Evolutionary conservation across 192 early-diverging fungal species (phyloP).

Genomic region (Backusella tuberculispora): DNA sequence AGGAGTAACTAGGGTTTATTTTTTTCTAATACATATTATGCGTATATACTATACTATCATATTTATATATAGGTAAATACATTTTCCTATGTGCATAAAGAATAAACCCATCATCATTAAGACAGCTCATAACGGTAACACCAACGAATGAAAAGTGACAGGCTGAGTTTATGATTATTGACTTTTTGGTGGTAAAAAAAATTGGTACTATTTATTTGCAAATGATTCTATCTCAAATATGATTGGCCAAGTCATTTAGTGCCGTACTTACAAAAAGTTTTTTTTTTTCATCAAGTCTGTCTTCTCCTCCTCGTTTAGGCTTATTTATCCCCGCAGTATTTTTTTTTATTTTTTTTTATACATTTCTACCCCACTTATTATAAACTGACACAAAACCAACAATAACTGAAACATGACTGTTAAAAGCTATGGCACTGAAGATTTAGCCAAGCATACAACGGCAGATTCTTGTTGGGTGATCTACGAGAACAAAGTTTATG

Average conservation of each 20-base stretch:
- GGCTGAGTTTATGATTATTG: background rate
- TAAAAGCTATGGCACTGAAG: background rate
- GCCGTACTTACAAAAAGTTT: background rate
- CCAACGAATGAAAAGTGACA: background rate
- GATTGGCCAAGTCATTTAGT: background rate
- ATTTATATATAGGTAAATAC: too few species aligned
- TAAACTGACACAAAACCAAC: background rate
- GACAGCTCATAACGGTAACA: too few species aligned
- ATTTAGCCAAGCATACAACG: constrained; percentile 70
- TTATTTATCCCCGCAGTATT: background rate
- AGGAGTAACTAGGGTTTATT: too few species aligned
- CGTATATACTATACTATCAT: too few species aligned
- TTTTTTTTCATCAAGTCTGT: background rate
- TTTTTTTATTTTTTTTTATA: too few species aligned
- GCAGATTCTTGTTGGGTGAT: constrained; percentile 81
- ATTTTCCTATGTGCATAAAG: too few species aligned
- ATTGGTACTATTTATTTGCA: background rate
- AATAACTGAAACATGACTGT: constrained; percentile 11
- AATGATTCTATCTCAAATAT: background rate
- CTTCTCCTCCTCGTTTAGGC: background rate
- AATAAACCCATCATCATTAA: background rate
- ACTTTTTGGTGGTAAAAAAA: background rate
- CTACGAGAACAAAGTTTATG: constrained; percentile 81
- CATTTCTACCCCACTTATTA: background rate
- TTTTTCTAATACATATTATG: too few species aligned